Evolutionary conservation across 257 asterid genomes (phyloP).

Genomic region (Przewalskia tangutica): DNA sequence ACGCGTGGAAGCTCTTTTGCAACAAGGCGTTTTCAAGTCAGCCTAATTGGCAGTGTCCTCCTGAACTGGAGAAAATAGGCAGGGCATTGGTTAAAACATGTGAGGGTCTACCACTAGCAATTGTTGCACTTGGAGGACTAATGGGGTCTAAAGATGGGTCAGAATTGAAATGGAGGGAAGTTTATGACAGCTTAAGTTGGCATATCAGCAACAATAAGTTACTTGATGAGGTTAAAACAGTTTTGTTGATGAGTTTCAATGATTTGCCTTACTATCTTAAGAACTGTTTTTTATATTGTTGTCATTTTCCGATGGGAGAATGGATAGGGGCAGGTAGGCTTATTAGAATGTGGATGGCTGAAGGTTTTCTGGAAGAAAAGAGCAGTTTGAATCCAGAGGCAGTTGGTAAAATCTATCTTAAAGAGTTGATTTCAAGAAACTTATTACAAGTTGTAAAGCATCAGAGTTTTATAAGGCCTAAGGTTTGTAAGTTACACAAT

Average conservation of each 20-base stretch:
- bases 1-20: constrained; percentile 44
- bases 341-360: constrained; percentile 45
- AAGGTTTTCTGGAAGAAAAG: constrained; percentile 21
- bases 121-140: constrained; percentile 29
- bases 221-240: constrained; percentile 9
- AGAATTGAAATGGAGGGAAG: constrained; percentile 18
- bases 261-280: constrained; percentile 37
- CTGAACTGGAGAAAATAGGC: constrained; percentile 16
- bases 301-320: constrained; percentile 35
- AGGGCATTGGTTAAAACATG: constrained; percentile 15
- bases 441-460: constrained; percentile 28
- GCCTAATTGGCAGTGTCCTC: constrained; percentile 13
- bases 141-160: constrained; percentile 17
- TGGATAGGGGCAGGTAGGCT: constrained; percentile 28
- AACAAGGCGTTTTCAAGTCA: constrained; percentile 29
- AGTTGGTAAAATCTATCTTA: constrained; percentile 26
- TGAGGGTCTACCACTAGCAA: constrained; percentile 35
- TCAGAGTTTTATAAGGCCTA: constrained; percentile 15
- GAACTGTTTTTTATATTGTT: constrained; percentile 34
- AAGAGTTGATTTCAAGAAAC: constrained; percentile 23
- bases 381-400: constrained; percentile 22
- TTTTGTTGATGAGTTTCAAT: constrained; percentile 22
- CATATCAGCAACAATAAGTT: constrained; percentile 11
- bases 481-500: constrained; percentile 21
- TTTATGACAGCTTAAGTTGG: constrained; percentile 15